phyloP scores from a whole-genome alignment of 352 stramenopile species.

The Pythium oligandrum region DNA sequence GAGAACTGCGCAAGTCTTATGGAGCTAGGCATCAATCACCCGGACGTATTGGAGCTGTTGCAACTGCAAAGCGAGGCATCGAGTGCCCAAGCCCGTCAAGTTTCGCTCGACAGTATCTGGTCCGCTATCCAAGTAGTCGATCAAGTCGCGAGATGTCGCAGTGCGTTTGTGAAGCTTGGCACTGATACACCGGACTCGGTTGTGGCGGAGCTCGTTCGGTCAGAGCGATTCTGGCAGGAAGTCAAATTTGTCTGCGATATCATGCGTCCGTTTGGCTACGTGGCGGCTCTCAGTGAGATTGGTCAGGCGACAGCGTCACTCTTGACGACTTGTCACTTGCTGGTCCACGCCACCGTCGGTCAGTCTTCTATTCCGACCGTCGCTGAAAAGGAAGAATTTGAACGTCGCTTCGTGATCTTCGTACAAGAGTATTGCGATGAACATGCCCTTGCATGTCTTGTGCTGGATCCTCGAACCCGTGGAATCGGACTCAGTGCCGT shows the following conservation, averaged over 20 bases:
- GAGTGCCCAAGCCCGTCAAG: slow-evolving; percentile 3
- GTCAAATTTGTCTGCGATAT: slow-evolving; percentile 10
- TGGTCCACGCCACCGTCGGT: slow-evolving; percentile 12
- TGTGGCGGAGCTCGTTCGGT: too few species aligned
- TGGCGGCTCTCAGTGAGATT: slow-evolving; percentile 24
- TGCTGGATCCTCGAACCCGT: slow-evolving; percentile 31
- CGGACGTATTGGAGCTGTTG: background rate
- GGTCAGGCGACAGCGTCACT: slow-evolving; percentile 21
- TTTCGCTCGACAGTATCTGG: slow-evolving; percentile 11
- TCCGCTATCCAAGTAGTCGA: background rate
- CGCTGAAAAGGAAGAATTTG: slow-evolving; percentile 20
- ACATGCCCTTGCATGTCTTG: slow-evolving; percentile 24
- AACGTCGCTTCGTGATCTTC: slow-evolving; percentile 11
- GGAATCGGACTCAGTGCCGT: slow-evolving; percentile 26
- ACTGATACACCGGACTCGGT: too few species aligned
- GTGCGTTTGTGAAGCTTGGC: too few species aligned
- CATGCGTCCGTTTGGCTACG: slow-evolving; percentile 21
- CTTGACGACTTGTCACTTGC: slow-evolving; percentile 28
- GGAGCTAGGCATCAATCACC: background rate
- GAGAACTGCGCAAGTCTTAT: slow-evolving; percentile 1
- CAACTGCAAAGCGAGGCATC: background rate
- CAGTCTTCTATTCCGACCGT: slow-evolving; percentile 9
- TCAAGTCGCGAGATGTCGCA: background rate
- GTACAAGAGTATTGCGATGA: slow-evolving; percentile 18
- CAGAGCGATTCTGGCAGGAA: slow-evolving; percentile 24